Percentiles rank a stretch among this genome's conserved stretches.
Conservation (phyloP, 441 rosid species). For the Brassica hybrid region DNA sequence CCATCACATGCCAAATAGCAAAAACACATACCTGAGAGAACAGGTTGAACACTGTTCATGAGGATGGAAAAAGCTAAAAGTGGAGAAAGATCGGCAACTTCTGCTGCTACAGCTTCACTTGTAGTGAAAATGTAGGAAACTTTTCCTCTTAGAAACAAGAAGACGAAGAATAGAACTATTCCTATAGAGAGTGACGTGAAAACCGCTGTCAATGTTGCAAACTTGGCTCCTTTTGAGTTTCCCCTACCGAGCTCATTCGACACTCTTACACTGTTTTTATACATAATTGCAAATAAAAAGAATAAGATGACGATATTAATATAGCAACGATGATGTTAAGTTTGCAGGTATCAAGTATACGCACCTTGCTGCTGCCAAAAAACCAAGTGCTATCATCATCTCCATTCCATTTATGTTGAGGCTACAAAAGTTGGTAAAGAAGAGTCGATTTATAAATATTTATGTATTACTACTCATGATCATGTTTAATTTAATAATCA, state of each 20-base stretch:
- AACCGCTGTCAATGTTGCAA: background rate
- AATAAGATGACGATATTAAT: background rate
- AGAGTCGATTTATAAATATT: background rate
- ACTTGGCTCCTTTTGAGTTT: background rate
- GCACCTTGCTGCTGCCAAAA: conserved; percentile 81
- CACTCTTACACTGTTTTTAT: background rate
- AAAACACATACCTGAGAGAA: background rate
- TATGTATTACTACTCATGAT: background rate
- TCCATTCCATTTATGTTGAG: conserved; percentile 75
- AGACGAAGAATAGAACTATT: background rate
- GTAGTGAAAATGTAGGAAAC: background rate
- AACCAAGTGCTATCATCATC: conserved; percentile 81
- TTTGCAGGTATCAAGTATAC: background rate
- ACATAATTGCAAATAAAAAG: background rate
- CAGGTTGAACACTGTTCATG: conserved; percentile 1
- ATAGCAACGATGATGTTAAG: background rate
- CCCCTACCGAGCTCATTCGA: background rate
- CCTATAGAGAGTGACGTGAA: conserved; percentile 1
- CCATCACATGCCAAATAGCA: background rate
- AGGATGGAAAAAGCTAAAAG: background rate
- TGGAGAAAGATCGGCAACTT: background rate
- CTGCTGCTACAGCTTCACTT: background rate
- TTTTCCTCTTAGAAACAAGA: background rate
- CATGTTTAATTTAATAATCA: background rate
- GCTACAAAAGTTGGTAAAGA: conserved; percentile 43